Base-by-base conservation (phyloP, 148 eudicot genomes). In the Diospyros kaki region DNA sequence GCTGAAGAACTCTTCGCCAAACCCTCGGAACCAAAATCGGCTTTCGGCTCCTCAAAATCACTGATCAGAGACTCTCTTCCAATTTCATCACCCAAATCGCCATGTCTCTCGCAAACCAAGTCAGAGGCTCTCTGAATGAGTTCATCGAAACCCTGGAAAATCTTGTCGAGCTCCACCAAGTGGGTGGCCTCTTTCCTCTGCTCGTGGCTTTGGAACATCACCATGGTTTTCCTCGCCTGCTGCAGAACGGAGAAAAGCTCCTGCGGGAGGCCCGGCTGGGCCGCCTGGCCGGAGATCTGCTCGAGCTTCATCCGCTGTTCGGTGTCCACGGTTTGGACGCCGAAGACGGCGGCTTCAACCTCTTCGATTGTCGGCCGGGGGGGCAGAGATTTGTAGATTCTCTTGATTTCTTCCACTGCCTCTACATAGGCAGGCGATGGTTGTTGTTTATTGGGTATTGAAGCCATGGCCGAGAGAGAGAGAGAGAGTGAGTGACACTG, bases 281-380 rank as follows among this genome's bases (percentile, higher is more conserved):
- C 48, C 51, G 64, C 41, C 18, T 74, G 77, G 54, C 40, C 28
- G 41, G 90, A 80, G 69, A 87, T 82, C 64, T 82, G 80, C 1
- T 84, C 81, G 5, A 84, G 64, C 9, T 43, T 76, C 3, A 40
- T 65, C 28, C 62, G 50, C 28, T 87, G 80, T 38, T 81, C 81
- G 4, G 79, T n/a, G 41, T 80, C 59, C 2, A 69, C 76, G 11
- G 90, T 74, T 12, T 82, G 54, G 58, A 87, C 28, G 0, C 83
- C 78, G 4, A 86, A 87, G 1, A 67, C 67, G 78, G 90, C 86
- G 15, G 90, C 90, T 73, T 80, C 83, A 41, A 84, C 71, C 68
- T 87, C 88, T 53, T 84, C 84, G 40, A 84, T 80, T 59, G 90
- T 67, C 59, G 90, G 90, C 68, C 90, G 76, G 3, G 90, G 84